Evolutionary conservation across 176 grass and related monocot genomes (phyloP).

Genomic region (Avena sativa): DNA sequence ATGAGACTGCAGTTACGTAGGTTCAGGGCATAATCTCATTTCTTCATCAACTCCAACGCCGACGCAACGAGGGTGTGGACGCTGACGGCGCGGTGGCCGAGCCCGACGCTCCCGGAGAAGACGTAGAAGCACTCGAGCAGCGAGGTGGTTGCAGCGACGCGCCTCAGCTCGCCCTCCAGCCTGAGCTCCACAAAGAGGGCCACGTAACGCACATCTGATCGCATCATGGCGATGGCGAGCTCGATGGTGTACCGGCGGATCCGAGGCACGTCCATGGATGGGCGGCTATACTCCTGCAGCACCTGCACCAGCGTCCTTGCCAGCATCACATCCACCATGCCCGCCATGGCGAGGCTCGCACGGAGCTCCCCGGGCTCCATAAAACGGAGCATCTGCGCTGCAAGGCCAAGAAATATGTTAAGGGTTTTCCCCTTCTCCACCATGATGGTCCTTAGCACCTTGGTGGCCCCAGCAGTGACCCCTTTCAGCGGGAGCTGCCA

Average conservation of each 20-base stretch:
- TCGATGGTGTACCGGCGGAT: conserved; percentile 67
- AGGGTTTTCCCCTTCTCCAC: conserved; percentile 57
- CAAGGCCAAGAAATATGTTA: conserved; percentile 59
- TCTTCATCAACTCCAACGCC: background rate
- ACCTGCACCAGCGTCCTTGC: conserved; percentile 47
- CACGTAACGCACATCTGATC: conserved; percentile 38
- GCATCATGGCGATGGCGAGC: conserved; percentile 65
- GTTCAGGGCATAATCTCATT: background rate
- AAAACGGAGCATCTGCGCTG: conserved; percentile 58
- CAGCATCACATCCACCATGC: conserved; percentile 45
- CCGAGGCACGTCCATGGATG: conserved; percentile 57
- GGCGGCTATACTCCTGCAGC: conserved; percentile 43
- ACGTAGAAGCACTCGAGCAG: conserved; percentile 41
- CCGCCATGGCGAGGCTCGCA: conserved; percentile 35
- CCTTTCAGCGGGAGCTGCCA: background rate
- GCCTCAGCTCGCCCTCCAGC: conserved; percentile 48
- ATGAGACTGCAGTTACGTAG: background rate
- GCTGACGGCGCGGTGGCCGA: background rate
- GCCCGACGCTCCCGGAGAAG: background rate
- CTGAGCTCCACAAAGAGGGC: conserved; percentile 49
- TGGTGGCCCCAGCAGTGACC: background rate
- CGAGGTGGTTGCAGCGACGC: conserved; percentile 57
- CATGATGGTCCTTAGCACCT: conserved; percentile 65
- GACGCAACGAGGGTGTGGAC: background rate
- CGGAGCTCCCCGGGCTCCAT: conserved; percentile 48